Percentiles rank a stretch among this genome's conserved stretches.
Evolutionary conservation across 139 green algal genomes (phyloP).

Genomic region (Raphidocelis subcapitata): DNA sequence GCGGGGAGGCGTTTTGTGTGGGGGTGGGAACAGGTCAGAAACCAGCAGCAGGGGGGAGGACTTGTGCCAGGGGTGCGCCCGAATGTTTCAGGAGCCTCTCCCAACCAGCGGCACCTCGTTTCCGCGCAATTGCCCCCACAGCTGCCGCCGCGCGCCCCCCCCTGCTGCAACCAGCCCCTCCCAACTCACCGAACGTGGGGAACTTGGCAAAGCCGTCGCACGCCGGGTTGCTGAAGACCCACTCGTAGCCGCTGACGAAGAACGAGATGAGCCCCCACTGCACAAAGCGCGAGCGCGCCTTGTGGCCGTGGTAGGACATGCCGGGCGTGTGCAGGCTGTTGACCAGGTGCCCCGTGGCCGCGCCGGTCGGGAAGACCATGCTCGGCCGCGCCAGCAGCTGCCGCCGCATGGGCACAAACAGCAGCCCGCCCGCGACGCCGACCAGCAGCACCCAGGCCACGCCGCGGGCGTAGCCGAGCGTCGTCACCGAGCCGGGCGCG

Average conservation of each 20-base stretch:
- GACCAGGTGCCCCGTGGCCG: conserved; percentile 18
- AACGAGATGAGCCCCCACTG: conserved; percentile 25
- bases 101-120: too few species aligned
- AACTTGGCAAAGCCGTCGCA: conserved; percentile 29
- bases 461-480: background rate
- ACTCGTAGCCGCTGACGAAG: conserved; percentile 29
- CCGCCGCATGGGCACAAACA: conserved; percentile 25
- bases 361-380: conserved; percentile 21
- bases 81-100: too few species aligned
- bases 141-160: too few species aligned
- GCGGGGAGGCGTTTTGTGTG: too few species aligned
- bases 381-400: conserved; percentile 2
- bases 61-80: too few species aligned
- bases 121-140: too few species aligned
- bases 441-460: conserved; percentile 22
- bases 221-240: conserved; percentile 30
- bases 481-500: conserved; percentile 4
- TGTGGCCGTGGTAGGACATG: conserved; percentile 27
- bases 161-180: too few species aligned
- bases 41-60: too few species aligned
- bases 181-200: conserved; percentile 22
- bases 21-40: too few species aligned
- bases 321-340: conserved; percentile 24
- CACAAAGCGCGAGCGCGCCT: conserved; percentile 25
- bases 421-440: conserved; percentile 6